Evolutionary conservation across 257 asterid species (phyloP), one percentile per base, ranked within the genome.

Genomic region (Solanum arcanum): DNA sequence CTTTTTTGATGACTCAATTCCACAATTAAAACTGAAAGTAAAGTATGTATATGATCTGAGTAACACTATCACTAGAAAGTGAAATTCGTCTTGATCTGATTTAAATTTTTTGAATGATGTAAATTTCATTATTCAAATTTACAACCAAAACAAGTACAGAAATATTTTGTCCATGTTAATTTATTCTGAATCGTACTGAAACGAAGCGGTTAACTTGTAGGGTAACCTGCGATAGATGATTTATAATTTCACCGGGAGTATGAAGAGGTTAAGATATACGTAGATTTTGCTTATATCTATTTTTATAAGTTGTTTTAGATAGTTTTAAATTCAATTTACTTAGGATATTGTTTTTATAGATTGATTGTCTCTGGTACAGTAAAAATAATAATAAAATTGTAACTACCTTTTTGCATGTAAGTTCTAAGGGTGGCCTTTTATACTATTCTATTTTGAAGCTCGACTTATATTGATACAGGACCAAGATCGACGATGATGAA

Each of bases 401-500:
- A 37, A 3, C 52, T n/a, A 41, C 23, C 13, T 76, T 47, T 70
- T 78, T 80, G 85, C 85, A 29, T 80, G 69, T 18, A 29, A 80
- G 33, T 76, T 76, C 7, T 75, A 41, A 75, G 59, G 56, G 2
- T 39, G 33, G 59, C 25, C 35, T 12, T 75, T 75, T 75, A 3
- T 75, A 72, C 13, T 37, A 23, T 5, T 21, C 3, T 75, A 11
- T 47, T 47, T 80, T 80, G 66, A 80, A 18, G 68, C 27, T 47
- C 15, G 44, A 47, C 42, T 25, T 80, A 11, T 9, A 46, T 1
- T 49, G 29, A 56, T 59, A 9, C 69, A 94, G 96, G 98, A 87
- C 94, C 88, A 78, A 89, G 98, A 90, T 90, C 96, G 87, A 86
- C 96, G 83, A 86, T 89, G 93, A 69, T 93, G 91, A 93, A 92